Evolutionary conservation across 108 stramenopile genomes (phyloP), one percentile per base, ranked within the genome.

Genomic region (Fistulifera solaris): DNA sequence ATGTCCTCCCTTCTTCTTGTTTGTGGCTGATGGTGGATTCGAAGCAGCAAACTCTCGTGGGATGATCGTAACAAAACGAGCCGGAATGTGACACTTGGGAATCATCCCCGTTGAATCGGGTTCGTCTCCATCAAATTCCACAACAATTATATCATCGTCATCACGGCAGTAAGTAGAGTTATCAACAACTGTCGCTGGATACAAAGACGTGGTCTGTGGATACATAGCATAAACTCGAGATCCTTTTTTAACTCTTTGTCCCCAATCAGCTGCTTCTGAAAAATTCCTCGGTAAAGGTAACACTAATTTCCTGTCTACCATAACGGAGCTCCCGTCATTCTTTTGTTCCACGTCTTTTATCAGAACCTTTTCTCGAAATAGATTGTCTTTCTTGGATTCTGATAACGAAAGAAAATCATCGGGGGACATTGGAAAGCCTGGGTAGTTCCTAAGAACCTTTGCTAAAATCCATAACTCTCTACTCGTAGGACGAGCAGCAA

Each of bases 41-140:
- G 72, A 75, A 1, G 69, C 71, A 21, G 72, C 67, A 52, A 74
- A 75, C 47, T 85, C 78, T 56, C 66, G 50, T 17, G 85, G 85
- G 41, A 86, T 77, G 23, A 79, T 52, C 1, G 80, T 82, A 0
- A 82, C 80, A 47, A 82, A 81, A 0, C 85, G 72, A 41, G 80
- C 80, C 28, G 78, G 85, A 39, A 82, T 82, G 45, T 80, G 77
- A 18, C 71, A 73, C 48, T 78, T 63, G 26, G 71, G 71, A 38
- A 68, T 47, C 0, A 8, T 19, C n/a, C 78, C 78, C 3, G 53
- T 70, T 38, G 43, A 16, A 61, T 60, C 80, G 14, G 57, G 63
- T 62, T 83, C 83, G 54, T 88, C 87, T 14, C 67, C 80, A 45
- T 88, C 83, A 48, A 88, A 88, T 56, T 88, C 74, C 12, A 84